Evolutionary conservation across 75 land plant genomes (phyloP), one percentile per base, ranked within the genome.

Genomic region (Picea glauca): DNA sequence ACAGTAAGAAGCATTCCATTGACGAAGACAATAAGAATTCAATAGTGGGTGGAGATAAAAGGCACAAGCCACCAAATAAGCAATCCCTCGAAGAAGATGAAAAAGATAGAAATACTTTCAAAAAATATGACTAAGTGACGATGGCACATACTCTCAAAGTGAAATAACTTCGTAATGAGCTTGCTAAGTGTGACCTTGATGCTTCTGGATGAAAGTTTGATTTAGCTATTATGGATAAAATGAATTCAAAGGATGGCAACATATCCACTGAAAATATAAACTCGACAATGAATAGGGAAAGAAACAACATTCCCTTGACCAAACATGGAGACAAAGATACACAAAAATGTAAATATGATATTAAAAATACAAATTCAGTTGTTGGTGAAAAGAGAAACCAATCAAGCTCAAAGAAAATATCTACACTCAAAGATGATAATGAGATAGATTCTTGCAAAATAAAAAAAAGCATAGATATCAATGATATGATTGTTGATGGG

Each of bases 171-270:
- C 93, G 93, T 12, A 56, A 77, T 1, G 81, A 85, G 78, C 93
- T 92, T 46, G 72, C 83, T 58, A 80, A 80, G 65, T 90, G 98
- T 9, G 90, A 89, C 13, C 88, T 92, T 82, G 81, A 77, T 60
- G 83, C 88, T 58, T 30, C 93, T 77, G 93, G 98, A 61, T 78
- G 68, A 58, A 92, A 90, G 84, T 78, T 88, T 63, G 62, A 78
- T 31, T 89, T 78, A 14, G 87, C 87, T 23, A 61, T 91, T 76
- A 77, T 77, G 21, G 83, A 86, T 72, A 89, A 88, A 54, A 81
- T 76, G 26, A 82, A 86, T 33, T 7, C 17, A 38, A 67, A 67
- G 72, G 72, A 67, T 67, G 46, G 6, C 6, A 35, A 35, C 43
- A 67, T 35, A 35, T 67, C 38, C 18, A 15, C 0, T 65, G 13